A percentile compares a stretch with the other conserved stretches of the same genome.
These are phyloP conservation scores for Zygnema circumcarinatum DNA, from an alignment of 139 green algal genomes.

Conservation along the genomic window DNA sequence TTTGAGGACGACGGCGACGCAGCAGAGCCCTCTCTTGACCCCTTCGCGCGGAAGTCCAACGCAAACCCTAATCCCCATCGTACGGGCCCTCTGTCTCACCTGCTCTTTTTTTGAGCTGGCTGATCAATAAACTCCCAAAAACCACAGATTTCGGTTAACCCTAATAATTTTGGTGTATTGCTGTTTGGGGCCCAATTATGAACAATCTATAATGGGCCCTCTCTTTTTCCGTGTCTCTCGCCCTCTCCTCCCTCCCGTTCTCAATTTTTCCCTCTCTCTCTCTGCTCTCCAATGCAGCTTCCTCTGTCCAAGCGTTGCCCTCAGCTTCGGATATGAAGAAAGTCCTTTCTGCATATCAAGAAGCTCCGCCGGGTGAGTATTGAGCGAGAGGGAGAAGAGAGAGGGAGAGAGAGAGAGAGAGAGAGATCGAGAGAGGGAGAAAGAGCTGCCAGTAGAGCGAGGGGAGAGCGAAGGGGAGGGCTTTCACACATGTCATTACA, in stretches of 20 bases:
- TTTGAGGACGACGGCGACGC: not conserved
- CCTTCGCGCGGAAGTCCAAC: not conserved
- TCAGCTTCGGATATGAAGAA: slow-evolving; percentile 23
- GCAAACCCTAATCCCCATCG: not conserved
- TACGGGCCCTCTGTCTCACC: too few species aligned
- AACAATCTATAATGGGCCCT: not conserved
- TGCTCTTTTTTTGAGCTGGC: not conserved
- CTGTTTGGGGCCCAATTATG: not conserved
- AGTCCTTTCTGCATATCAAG: slow-evolving; percentile 19
- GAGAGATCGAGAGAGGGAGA: too few species aligned
- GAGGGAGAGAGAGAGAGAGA: too few species aligned
- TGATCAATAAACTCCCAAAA: not conserved
- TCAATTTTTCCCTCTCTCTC: slow-evolving; percentile 1
- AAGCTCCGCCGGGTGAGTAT: slow-evolving; percentile 16
- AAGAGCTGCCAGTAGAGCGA: too few species aligned
- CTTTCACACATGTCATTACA: too few species aligned
- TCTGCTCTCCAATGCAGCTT: not conserved
- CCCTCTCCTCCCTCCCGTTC: not conserved
- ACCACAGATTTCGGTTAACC: not conserved
- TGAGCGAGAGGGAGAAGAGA: too few species aligned
- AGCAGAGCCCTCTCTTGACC: not conserved
- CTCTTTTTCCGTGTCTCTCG: not conserved
- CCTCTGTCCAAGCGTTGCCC: not conserved
- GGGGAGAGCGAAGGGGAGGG: too few species aligned
- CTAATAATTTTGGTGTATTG: not conserved